Base-by-base conservation (phyloP, 2,329 filamentous ascomycete genomes). In the Fusarium phyllophilum region DNA sequence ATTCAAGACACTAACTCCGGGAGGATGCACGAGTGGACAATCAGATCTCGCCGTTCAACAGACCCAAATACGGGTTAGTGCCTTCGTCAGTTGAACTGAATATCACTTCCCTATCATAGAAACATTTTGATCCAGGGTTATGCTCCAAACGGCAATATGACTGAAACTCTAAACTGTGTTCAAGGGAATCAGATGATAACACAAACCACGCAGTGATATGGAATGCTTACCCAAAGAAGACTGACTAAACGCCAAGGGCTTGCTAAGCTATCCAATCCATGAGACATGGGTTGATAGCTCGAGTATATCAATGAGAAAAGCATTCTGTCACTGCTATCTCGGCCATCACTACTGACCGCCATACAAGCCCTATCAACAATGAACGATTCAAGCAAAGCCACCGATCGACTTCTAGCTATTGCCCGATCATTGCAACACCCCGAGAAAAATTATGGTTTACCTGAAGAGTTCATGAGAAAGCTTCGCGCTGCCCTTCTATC, bases 151-250 rank as follows among this genome's bases (percentile, higher is more conserved):
- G 6, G 17, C n/a, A 52, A 33, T 0, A 34, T 5, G 6, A 14
- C 6, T 3, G 5, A 5, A 14, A 24, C 15, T n/a, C 7, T 31
- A 20, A 13, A 10, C 13, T 51, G 6, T 34, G 22, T 1, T 7
- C 8, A 51, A 7, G 8, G 3, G 5, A 52, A 3, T 36, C n/a
- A 20, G 31, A 52, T 26, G 48, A 36, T 20, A 15, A 15, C 17
- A 1, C n/a, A 52, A 24, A 17, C 31, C 31, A 18, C 12, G 17
- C 6, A 0, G 3, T 4, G 31, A 11, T 36, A 20, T 26, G 17
- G 17, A 26, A 26, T 36, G 2, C 3, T 36, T 36, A 8, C 48
- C 48, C 3, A 8, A 26, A 26, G 2, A 2, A 52, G 48, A 36
- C 48, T 14, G 22, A 17, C 11, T 14, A 3, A 5, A 8, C 9